A percentile compares a stretch with the other conserved stretches of the same genome.
These are phyloP conservation scores for Cyberlindnera euphorbiiphila DNA, from an alignment of 805 yeast genomes.

Conservation along the genomic window DNA sequence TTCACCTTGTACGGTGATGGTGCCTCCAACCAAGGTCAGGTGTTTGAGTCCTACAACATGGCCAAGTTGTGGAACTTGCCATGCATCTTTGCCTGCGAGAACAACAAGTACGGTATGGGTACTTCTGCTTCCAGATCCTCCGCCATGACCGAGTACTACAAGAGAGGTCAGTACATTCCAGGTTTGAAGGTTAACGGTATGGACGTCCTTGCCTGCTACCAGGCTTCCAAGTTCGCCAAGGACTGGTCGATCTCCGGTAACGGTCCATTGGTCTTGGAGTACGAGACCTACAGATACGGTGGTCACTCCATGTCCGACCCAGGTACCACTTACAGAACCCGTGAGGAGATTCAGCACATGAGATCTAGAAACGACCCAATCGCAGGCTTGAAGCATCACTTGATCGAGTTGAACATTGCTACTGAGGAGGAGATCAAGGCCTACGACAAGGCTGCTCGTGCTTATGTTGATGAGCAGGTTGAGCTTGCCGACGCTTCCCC, in stretches of 20 bases:
- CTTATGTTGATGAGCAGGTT: slow-evolving; percentile 91
- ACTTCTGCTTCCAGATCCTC: slow-evolving; percentile 96
- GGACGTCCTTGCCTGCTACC: slow-evolving; percentile 94
- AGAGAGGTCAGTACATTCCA: slow-evolving; percentile 99
- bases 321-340: slow-evolving; percentile 99
- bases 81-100: slow-evolving; percentile 92
- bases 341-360: slow-evolving; percentile 99
- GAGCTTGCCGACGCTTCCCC: slow-evolving; percentile 91
- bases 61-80: slow-evolving; percentile 98
- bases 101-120: slow-evolving; percentile 99
- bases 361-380: slow-evolving; percentile 98
- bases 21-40: slow-evolving; percentile 99
- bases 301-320: slow-evolving; percentile 99
- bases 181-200: slow-evolving; percentile 98
- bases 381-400: slow-evolving; percentile 86
- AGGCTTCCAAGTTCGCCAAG: slow-evolving; percentile 94
- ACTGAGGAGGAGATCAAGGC: slow-evolving; percentile 92
- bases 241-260: slow-evolving; percentile 92
- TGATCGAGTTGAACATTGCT: slow-evolving; percentile 80
- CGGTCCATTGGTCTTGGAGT: slow-evolving; percentile 95
- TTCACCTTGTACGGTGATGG: slow-evolving; percentile 97
- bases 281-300: slow-evolving; percentile 98
- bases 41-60: slow-evolving; percentile 96
- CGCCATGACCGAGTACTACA: slow-evolving; percentile 93
- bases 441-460: slow-evolving; percentile 94